These are phyloP conservation scores for Trametes elegans DNA, from an alignment of 768 basidiomycete genomes.

Conservation along the genomic window DNA sequence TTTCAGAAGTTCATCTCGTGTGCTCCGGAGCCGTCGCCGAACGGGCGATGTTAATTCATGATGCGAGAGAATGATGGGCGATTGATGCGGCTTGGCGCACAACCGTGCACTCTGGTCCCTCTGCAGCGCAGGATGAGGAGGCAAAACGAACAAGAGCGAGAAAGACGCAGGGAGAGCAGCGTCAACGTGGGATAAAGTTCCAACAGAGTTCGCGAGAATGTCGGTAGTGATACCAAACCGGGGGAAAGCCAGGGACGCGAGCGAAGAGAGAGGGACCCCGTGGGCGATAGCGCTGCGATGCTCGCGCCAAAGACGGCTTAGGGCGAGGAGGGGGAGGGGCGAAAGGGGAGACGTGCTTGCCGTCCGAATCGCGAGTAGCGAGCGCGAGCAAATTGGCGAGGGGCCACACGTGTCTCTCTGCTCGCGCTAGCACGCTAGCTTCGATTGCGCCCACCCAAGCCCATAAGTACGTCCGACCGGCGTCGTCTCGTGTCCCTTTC, in stretches of 20 bases:
- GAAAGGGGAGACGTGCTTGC: not conserved
- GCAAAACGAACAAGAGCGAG: not conserved
- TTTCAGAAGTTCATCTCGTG: not conserved
- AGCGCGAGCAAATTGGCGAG: slow-evolving; percentile 1
- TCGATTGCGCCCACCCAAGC: not conserved
- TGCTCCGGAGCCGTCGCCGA: not conserved
- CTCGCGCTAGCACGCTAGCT: not conserved
- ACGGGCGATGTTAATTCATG: not conserved
- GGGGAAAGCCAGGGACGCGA: not conserved
- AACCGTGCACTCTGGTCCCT: too few species aligned
- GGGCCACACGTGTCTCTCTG: not conserved
- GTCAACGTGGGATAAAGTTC: not conserved
- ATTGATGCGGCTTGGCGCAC: not conserved
- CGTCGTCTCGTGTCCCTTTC: not conserved
- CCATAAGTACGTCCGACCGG: not conserved
- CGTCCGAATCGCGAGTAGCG: not conserved
- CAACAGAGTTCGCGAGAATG: not conserved
- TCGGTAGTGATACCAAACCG: not conserved
- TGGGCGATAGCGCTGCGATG: slow-evolving; percentile 6
- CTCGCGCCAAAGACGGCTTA: not conserved
- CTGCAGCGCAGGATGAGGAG: not conserved
- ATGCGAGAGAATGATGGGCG: not conserved
- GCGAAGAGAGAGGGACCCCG: not conserved
- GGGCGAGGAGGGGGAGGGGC: not conserved
- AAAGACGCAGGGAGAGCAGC: not conserved